These are phyloP conservation scores for Exophiala dermatitidis DNA, from an alignment of 2,329 filamentous ascomycete species.

Conservation along the genomic window DNA sequence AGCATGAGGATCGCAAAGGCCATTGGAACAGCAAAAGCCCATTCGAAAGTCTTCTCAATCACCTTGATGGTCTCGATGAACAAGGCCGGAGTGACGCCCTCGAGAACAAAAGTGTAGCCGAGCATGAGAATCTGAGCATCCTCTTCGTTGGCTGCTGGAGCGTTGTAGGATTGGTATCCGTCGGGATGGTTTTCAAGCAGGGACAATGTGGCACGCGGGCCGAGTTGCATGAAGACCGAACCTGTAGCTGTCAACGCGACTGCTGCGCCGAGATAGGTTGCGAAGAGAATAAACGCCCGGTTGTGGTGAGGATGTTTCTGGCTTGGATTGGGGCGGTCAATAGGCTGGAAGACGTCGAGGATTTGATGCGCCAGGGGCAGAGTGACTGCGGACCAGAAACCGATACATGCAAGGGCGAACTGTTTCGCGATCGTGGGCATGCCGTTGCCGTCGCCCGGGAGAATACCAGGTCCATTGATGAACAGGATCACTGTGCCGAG, in stretches of 20 bases:
- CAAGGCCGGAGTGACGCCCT: slow-evolving; percentile 1
- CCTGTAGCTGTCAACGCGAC: slow-evolving; percentile 11
- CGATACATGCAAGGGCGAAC: slow-evolving; percentile 18
- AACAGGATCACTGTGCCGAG: slow-evolving; percentile 10
- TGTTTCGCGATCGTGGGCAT: slow-evolving; percentile 9
- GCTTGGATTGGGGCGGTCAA: background rate
- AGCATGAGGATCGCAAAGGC: slow-evolving; percentile 1
- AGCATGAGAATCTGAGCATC: slow-evolving; percentile 14
- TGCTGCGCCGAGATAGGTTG: slow-evolving; percentile 13
- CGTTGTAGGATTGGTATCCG: background rate
- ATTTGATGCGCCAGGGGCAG: slow-evolving; percentile 16
- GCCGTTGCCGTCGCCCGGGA: background rate
- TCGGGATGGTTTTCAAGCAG: background rate
- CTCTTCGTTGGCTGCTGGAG: slow-evolving; percentile 1
- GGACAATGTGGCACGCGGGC: background rate
- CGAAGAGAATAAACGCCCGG: slow-evolving; percentile 16
- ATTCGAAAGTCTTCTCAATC: slow-evolving; percentile 9
- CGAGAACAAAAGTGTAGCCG: slow-evolving; percentile 15
- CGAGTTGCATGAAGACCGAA: slow-evolving; percentile 19
- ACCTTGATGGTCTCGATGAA: slow-evolving; percentile 6
- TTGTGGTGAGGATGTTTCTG: slow-evolving; percentile 18
- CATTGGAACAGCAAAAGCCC: slow-evolving; percentile 1
- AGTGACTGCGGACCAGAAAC: slow-evolving; percentile 16
- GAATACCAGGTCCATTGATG: slow-evolving; percentile 7
- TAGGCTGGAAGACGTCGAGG: slow-evolving; percentile 14